Base-by-base conservation (phyloP, 345 rosid genomes). In the Draba incana region DNA sequence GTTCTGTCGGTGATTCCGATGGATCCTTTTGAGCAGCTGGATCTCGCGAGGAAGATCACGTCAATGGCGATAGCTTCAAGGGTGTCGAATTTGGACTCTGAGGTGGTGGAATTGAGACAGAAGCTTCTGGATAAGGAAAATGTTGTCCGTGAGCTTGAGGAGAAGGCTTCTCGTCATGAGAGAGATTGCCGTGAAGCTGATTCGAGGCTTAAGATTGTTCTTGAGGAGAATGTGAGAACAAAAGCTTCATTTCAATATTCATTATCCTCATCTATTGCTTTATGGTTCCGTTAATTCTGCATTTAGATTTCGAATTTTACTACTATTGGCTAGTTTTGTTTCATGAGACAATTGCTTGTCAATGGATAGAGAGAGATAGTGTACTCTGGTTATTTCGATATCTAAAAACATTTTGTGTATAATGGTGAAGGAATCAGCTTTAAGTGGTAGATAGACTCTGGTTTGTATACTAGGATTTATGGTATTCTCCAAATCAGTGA, bases 1-100 rank as follows among this genome's bases (percentile, higher is more conserved):
- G 69, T 94, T 35, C 72, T 91, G 57, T 85, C 95, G 31, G 92
- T 87, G 72, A 88, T 94, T 35, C 97, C 99, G 55, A 64, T 88
- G 64, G 97, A 94, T 38, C 96, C 97, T 24, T 91, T 84, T 72
- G 97, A 91, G 56, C 95, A 94, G 81, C 81, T 94, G 82, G 97
- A 94, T 87, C 88, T 94, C 72, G 99, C 99, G 47, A 89, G 96
- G 63, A 91, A 89, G 88, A 94, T 91, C 37, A 94, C 97, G 2
- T 89, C 99, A 30, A 82, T 91, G 92, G 99, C 99, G 27, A 87
- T 94, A 45, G 91, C 96, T 60, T 88, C 97, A 43, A 87, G 97
- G 66, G 93, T 94, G 41, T 81, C 96, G 69, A 84, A 83, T 51
- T 86, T 94, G 76, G 96, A 91, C 78, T 77, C 86, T 14, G 95